Percentiles rank a stretch among this genome's conserved stretches.
Evolutionary conservation across 495 filamentous ascomycete species (phyloP).

Genomic region (Penicillium chermesinum): DNA sequence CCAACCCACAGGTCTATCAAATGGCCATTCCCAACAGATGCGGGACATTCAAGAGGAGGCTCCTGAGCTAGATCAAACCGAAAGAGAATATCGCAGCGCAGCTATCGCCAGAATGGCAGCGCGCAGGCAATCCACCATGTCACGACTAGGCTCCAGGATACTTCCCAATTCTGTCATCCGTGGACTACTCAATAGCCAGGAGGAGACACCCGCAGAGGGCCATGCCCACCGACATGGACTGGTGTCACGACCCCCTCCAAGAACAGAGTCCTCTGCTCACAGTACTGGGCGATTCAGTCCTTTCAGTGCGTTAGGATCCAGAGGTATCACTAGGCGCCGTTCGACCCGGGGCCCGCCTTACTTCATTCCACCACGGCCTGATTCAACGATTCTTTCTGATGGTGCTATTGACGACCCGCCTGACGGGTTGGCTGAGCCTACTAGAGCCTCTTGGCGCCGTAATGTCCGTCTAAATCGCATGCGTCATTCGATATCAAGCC

Average conservation of each 20-base stretch:
- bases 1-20: constrained; percentile 12
- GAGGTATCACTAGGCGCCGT: constrained; percentile 37
- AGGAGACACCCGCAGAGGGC: constrained; percentile 46
- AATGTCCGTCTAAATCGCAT: constrained; percentile 40
- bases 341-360: constrained; percentile 35
- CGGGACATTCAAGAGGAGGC: constrained; percentile 32
- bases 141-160: constrained; percentile 46
- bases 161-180: constrained; percentile 46
- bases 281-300: constrained; percentile 40
- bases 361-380: constrained; percentile 32
- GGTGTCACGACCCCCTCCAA: constrained; percentile 34
- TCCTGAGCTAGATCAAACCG: constrained; percentile 20
- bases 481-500: constrained; percentile 40
- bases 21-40: constrained; percentile 24
- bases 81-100: constrained; percentile 31
- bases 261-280: constrained; percentile 31
- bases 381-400: constrained; percentile 26
- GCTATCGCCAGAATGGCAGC: constrained; percentile 40
- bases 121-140: constrained; percentile 48
- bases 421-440: constrained; percentile 26
- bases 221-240: constrained; percentile 46
- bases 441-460: constrained; percentile 40
- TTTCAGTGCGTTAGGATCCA: constrained; percentile 35
- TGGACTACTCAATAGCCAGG: constrained; percentile 40
- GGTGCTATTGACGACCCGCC: constrained; percentile 18